A percentile compares a stretch with the other conserved stretches of the same genome.
Evolutionary conservation across 2,329 filamentous ascomycete species (phyloP).

Genomic region (Ceratocystis diversiconidia): DNA sequence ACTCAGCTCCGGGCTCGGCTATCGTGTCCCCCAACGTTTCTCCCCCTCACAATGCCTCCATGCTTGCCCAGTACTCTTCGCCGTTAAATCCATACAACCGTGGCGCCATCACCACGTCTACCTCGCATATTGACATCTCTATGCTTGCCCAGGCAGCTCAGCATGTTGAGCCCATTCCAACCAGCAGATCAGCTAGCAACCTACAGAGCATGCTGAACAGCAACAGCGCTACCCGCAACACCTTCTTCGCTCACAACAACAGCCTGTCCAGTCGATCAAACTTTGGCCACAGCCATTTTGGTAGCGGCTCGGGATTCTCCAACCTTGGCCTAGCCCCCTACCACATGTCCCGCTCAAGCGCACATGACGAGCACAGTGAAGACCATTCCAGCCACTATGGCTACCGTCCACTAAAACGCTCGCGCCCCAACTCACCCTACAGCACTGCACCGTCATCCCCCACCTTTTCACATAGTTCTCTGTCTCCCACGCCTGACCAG

Average conservation of each 20-base stretch:
- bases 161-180: conserved; percentile 35
- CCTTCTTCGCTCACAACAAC: conserved; percentile 15
- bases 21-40: conserved; percentile 90
- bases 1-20: conserved; percentile 76
- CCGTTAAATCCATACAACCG: conserved; percentile 31
- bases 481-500: conserved; percentile 90
- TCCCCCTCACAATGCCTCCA: conserved; percentile 78
- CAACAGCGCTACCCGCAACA: conserved; percentile 17
- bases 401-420: conserved; percentile 68
- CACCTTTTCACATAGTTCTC: conserved; percentile 89
- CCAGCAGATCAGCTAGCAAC: conserved; percentile 25
- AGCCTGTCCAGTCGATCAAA: conserved; percentile 15
- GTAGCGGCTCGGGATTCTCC: conserved; percentile 41
- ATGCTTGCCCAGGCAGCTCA: conserved; percentile 47
- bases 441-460: conserved; percentile 92
- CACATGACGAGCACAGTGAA: conserved; percentile 60
- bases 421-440: conserved; percentile 82
- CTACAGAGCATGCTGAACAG: conserved; percentile 27
- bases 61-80: conserved; percentile 36
- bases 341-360: conserved; percentile 83
- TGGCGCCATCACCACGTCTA: conserved; percentile 29
- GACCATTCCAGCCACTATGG: conserved; percentile 61
- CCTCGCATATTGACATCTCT: conserved; percentile 38
- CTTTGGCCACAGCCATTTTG: conserved; percentile 40
- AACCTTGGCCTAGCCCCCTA: conserved; percentile 59